Percentiles rank a stretch among this genome's conserved stretches.
Conservation (phyloP, 768 basidiomycete species). For the Rhodosporidiobolus odoratus region DNA sequence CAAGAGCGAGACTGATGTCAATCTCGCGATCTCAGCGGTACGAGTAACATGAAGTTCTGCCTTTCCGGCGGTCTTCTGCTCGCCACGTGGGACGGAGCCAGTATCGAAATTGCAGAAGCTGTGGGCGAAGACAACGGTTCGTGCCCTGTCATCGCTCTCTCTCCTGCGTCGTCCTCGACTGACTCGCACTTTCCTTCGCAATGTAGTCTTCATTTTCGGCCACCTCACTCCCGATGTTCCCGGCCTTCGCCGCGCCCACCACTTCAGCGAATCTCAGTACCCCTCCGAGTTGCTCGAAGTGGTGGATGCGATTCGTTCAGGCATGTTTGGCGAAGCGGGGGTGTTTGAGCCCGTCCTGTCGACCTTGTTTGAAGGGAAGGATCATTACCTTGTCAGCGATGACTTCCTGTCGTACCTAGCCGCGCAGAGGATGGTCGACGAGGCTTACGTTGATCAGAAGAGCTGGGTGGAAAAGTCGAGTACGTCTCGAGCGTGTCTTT, state of each 20-base stretch:
- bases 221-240: slow-evolving; percentile 71
- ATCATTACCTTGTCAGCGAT: slow-evolving; percentile 62
- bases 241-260: slow-evolving; percentile 76
- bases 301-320: slow-evolving; percentile 66
- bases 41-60: slow-evolving; percentile 58
- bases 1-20: too few relatives aligned
- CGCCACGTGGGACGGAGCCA: slow-evolving; percentile 69
- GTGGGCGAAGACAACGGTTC: slow-evolving; percentile 59
- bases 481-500: slow-evolving; percentile 60
- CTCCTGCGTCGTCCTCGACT: background rate
- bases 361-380: slow-evolving; percentile 43
- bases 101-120: slow-evolving; percentile 94
- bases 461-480: slow-evolving; percentile 93
- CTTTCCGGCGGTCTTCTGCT: slow-evolving; percentile 77
- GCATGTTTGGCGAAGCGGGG: slow-evolving; percentile 69
- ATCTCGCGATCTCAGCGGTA: background rate
- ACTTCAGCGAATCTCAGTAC: slow-evolving; percentile 72
- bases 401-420: slow-evolving; percentile 83
- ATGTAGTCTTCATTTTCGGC: slow-evolving; percentile 69
- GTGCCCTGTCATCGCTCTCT: background rate
- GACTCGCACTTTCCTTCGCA: background rate
- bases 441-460: slow-evolving; percentile 72
- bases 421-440: slow-evolving; percentile 79
- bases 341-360: slow-evolving; percentile 59
- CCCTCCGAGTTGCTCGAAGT: slow-evolving; percentile 72